Evolutionary conservation across 495 filamentous ascomycete genomes (phyloP), one percentile per base, ranked within the genome.

Genomic region (Daldinia grandis): DNA sequence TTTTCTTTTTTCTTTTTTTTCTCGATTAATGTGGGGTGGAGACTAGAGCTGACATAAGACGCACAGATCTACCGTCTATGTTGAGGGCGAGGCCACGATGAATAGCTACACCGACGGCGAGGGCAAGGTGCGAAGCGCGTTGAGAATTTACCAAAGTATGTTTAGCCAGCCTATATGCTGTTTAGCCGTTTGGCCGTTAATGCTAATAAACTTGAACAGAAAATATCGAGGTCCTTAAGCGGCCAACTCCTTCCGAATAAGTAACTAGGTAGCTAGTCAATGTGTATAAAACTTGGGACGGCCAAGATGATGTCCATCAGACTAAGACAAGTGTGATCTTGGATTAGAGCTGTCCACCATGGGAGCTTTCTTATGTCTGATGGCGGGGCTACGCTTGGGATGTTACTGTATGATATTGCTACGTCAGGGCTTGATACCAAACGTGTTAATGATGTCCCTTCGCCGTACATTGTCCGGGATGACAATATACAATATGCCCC

Each of bases 141-240:
- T 96, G 66, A 93, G 82, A 78, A 83, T 97, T 71, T 78, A 88
- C 27, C 91, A 94, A 78, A 87, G 93, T 95, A 86, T 72, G 92
- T 19, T 24, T 28, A 33, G 21, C 31, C 27, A 21, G 35, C 31
- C 44, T 14, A 37, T 21, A 8, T 25, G 12, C 10, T 58, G 27
- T 38, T 9, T 25, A 5, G 40, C 49, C 44, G 27, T 38, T 9
- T 25, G 4, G 40, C 49, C 44, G 49, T 28, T 24, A n/a, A 28
- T 42, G 55, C 68, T 37, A 59, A 69, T 9, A 57, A 67, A 72
- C 33, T 50, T 17, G 17, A 30, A 30, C 64, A 90, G 90, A 80
- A 69, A 81, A 75, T 65, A 60, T 93, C 47, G 89, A 92, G 74
- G 87, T 92, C 59, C 85, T 91, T 63, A 81, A 75, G 60, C 83